phyloP scores from a whole-genome alignment of 1,139 yeast genomes.

The Maudiozyma humilis region DNA sequence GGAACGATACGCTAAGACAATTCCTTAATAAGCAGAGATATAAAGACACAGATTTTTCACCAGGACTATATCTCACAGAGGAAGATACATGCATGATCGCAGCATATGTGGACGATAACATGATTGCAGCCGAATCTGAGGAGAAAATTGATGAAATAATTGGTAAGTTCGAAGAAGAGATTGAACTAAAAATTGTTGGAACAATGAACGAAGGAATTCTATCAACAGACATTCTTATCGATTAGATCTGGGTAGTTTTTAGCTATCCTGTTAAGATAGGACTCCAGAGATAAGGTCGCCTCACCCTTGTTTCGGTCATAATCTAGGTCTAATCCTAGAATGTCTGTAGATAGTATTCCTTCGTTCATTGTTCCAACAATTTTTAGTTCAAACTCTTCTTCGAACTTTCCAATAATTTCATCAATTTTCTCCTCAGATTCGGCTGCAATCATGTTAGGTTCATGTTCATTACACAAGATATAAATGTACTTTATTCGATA shows the following conservation, averaged over 20 bases:
- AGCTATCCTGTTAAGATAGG: not conserved
- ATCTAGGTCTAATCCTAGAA: not conserved
- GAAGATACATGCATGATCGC: conserved; percentile 4
- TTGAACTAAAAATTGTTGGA: conserved; percentile 7
- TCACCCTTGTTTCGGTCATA: not conserved
- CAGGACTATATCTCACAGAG: conserved; percentile 3
- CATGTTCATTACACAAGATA: too few species aligned
- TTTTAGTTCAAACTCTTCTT: conserved; percentile 5
- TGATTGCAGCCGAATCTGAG: conserved; percentile 6
- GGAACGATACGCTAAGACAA: conserved; percentile 6
- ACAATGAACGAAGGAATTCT: conserved; percentile 1
- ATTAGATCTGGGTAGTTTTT: not conserved
- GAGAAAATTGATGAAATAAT: conserved; percentile 1
- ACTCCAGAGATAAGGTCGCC: not conserved
- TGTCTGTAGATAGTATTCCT: conserved; percentile 2
- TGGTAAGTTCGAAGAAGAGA: not conserved
- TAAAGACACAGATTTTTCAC: conserved; percentile 3
- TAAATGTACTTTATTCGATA: too few species aligned
- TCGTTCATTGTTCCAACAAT: conserved; percentile 5
- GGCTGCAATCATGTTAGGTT: conserved; percentile 5
- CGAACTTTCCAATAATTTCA: not conserved
- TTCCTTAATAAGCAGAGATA: conserved; percentile 1
- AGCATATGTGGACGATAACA: conserved; percentile 2
- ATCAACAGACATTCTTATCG: conserved; percentile 3
- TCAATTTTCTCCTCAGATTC: conserved; percentile 1